A percentile compares a stretch with the other conserved stretches of the same genome.
Evolutionary conservation across 257 asterid species (phyloP).

Genomic region (Primulina tabacum): DNA sequence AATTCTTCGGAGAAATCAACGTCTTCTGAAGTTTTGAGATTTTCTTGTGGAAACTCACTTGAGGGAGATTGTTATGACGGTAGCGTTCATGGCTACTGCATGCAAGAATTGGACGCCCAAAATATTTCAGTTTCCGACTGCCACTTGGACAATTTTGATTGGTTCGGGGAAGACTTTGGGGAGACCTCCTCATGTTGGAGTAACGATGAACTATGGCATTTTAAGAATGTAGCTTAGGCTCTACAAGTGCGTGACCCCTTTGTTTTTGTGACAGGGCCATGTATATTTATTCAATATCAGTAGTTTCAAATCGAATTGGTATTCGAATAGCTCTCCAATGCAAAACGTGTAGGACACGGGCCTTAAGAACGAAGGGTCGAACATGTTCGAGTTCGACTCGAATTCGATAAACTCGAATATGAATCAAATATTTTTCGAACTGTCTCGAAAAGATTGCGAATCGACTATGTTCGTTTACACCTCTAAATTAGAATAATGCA

Average conservation of each 20-base stretch:
- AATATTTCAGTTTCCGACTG: slow-evolving; percentile 28
- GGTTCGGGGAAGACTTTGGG: slow-evolving; percentile 44
- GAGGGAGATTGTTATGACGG: slow-evolving; percentile 37
- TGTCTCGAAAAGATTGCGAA: too few relatives aligned
- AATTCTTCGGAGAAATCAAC: neutral
- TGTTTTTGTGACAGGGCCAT: too few relatives aligned
- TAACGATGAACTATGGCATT: slow-evolving; percentile 62
- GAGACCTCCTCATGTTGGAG: slow-evolving; percentile 38
- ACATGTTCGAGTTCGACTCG: too few relatives aligned
- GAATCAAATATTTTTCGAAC: too few relatives aligned
- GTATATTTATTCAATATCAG: too few relatives aligned
- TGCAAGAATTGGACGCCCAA: slow-evolving; percentile 31
- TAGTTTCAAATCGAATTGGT: too few relatives aligned
- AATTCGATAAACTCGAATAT: too few relatives aligned
- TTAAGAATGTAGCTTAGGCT: slow-evolving; percentile 23
- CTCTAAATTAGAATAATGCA: too few relatives aligned
- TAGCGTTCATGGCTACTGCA: slow-evolving; percentile 30
- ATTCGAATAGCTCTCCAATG: too few relatives aligned
- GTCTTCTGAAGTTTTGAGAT: slow-evolving; percentile 5
- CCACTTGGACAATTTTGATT: slow-evolving; percentile 45
- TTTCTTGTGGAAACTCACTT: slow-evolving; percentile 12
- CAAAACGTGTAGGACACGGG: too few relatives aligned
- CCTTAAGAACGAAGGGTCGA: too few relatives aligned
- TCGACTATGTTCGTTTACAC: too few relatives aligned
- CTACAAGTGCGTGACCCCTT: neutral